A percentile compares a stretch with the other conserved stretches of the same genome.
Conservation (phyloP, 2,329 filamentous ascomycete genomes). For the Domatiomyces globalis region DNA sequence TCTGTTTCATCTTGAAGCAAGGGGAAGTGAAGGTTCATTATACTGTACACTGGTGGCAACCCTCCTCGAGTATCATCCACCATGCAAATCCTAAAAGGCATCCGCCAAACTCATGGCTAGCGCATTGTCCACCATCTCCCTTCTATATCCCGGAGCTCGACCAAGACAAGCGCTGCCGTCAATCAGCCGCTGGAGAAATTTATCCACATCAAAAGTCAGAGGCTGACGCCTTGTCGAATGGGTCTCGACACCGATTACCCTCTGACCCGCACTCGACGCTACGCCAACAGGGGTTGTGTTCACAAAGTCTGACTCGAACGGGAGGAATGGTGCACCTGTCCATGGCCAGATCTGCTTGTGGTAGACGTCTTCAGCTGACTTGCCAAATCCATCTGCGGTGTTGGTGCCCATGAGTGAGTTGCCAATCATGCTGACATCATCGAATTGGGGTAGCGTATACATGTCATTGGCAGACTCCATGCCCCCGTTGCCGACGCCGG, state of each 20-base stretch:
- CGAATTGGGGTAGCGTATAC: not conserved
- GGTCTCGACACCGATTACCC: not conserved
- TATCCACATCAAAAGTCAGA: conserved; percentile 14
- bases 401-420: not conserved
- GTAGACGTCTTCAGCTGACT: not conserved
- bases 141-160: conserved; percentile 24
- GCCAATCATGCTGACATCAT: not conserved
- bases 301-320: not conserved
- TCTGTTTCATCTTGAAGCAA: not conserved
- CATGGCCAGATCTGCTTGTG: not conserved
- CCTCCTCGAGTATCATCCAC: not conserved
- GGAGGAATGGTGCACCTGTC: not conserved
- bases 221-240: not conserved
- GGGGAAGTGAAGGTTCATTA: not conserved
- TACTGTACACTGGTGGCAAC: not conserved
- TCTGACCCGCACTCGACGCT: not conserved
- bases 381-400: not conserved
- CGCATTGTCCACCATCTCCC: conserved; percentile 22
- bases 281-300: not conserved
- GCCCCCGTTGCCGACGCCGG: not conserved
- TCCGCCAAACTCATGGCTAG: conserved; percentile 17
- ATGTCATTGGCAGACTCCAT: not conserved
- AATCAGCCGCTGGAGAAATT: conserved; percentile 18
- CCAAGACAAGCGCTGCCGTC: conserved; percentile 22
- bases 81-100: conserved; percentile 5